Percentiles rank a stretch among this genome's conserved stretches.
phyloP scores from a whole-genome alignment of 805 yeast genomes.

The Barnettozyma salicaria region DNA sequence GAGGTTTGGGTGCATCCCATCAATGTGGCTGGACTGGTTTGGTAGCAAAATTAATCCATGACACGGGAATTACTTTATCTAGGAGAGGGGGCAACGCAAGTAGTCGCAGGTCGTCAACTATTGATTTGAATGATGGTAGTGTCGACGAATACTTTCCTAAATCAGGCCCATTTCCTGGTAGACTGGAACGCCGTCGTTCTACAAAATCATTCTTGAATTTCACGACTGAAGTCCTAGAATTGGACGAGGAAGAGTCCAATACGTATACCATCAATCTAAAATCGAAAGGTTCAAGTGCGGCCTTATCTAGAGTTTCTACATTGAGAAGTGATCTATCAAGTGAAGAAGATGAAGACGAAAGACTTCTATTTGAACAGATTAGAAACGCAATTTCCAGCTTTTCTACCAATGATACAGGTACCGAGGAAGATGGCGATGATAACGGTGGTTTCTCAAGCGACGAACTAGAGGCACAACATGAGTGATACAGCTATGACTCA shows the following conservation, averaged over 20 bases:
- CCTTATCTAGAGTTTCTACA: slow-evolving; percentile 19
- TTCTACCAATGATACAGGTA: slow-evolving; percentile 12
- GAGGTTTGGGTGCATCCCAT: slow-evolving; percentile 90
- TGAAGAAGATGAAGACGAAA: slow-evolving; percentile 25
- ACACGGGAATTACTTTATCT: slow-evolving; percentile 66
- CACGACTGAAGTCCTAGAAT: slow-evolving; percentile 60
- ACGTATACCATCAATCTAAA: slow-evolving; percentile 22
- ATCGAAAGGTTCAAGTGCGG: slow-evolving; percentile 17
- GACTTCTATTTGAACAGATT: slow-evolving; percentile 34
- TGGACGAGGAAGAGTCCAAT: slow-evolving; percentile 54
- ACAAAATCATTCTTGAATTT: slow-evolving; percentile 68
- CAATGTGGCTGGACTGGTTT: slow-evolving; percentile 97
- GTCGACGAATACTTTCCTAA: slow-evolving; percentile 22
- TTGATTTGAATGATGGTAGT: slow-evolving; percentile 4
- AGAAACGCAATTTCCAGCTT: slow-evolving; percentile 36
- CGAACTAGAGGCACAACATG: slow-evolving; percentile 47
- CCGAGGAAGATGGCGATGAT: slow-evolving; percentile 9
- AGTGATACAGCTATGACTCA: too few relatives aligned
- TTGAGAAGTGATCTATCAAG: slow-evolving; percentile 1
- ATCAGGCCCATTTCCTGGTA: slow-evolving; percentile 43
- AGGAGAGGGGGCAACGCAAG: slow-evolving; percentile 31
- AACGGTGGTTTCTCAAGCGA: slow-evolving; percentile 41
- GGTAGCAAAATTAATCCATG: slow-evolving; percentile 87
- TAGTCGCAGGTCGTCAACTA: slow-evolving; percentile 4
- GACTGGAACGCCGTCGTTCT: slow-evolving; percentile 58